These are phyloP conservation scores for Gastrodia elata DNA, from an alignment of 106 monocot genomes.

Conservation along the genomic window DNA sequence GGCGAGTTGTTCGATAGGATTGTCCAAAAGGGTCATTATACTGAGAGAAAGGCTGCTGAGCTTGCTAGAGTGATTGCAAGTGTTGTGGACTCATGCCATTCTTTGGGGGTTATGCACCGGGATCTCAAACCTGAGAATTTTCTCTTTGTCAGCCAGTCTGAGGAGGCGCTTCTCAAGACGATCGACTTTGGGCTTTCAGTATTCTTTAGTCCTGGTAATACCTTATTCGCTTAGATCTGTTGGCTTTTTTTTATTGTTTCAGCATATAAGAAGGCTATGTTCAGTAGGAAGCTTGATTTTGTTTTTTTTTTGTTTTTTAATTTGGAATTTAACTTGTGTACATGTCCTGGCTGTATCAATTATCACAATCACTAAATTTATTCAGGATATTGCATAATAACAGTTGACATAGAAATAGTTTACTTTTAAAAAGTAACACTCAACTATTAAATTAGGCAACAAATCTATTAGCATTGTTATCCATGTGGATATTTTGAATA, in stretches of 20 bases:
- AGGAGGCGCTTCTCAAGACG: conserved; percentile 12
- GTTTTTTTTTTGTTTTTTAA: not conserved
- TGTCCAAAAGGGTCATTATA: conserved; percentile 15
- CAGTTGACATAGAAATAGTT: not conserved
- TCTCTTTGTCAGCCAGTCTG: conserved; percentile 13
- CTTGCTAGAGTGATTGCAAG: conserved; percentile 19
- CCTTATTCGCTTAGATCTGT: not conserved
- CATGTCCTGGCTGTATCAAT: not conserved
- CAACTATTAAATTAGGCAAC: not conserved
- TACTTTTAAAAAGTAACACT: not conserved
- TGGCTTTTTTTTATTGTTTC: not conserved
- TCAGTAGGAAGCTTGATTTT: not conserved
- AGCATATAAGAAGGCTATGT: not conserved
- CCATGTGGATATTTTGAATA: too few species aligned
- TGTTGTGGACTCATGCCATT: conserved; percentile 22
- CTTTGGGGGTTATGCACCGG: conserved; percentile 26
- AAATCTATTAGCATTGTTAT: too few species aligned
- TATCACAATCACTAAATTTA: not conserved
- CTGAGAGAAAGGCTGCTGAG: conserved; percentile 21
- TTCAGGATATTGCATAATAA: not conserved
- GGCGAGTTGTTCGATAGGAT: conserved; percentile 26
- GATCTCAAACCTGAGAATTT: conserved; percentile 26
- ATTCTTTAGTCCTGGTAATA: conserved; percentile 21
- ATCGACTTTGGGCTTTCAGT: conserved; percentile 21
- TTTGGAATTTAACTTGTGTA: not conserved